Percentiles rank a stretch among this genome's conserved stretches.
phyloP scores from a whole-genome alignment of 202 grass and related monocot species.

The Elaeis oleifera region DNA sequence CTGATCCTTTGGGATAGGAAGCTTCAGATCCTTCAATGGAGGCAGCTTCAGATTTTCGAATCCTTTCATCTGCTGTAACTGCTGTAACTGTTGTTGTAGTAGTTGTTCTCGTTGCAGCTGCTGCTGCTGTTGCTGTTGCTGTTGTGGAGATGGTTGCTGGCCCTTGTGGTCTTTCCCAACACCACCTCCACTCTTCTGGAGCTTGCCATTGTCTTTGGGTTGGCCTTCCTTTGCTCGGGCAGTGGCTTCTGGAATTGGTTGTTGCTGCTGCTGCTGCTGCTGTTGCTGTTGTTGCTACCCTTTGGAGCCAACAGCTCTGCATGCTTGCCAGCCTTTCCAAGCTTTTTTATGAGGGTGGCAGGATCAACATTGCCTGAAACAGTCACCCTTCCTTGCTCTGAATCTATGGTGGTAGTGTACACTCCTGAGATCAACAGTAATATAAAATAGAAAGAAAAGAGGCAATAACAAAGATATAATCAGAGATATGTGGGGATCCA shows the following conservation, averaged over 20 bases:
- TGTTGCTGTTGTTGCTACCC: neutral
- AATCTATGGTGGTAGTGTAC: conserved; percentile 20
- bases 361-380: conserved; percentile 23
- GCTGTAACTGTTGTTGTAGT: conserved; percentile 7
- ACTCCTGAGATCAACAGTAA: conserved; percentile 6
- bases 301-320: conserved; percentile 11
- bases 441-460: too few species aligned
- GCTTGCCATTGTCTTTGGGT: conserved; percentile 8
- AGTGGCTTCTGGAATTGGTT: conserved; percentile 2
- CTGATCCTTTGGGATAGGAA: conserved; percentile 4
- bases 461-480: too few species aligned
- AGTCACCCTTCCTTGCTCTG: conserved; percentile 29
- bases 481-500: too few species aligned
- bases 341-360: conserved; percentile 24
- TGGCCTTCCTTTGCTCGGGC: neutral
- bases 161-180: neutral
- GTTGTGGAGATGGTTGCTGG: neutral
- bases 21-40: conserved; percentile 7
- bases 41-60: conserved; percentile 14
- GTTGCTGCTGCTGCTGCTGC: neutral
- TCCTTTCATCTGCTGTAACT: conserved; percentile 16
- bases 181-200: conserved; percentile 1
- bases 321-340: conserved; percentile 20
- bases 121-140: neutral
- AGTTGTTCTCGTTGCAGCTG: neutral